Evolutionary conservation across 139 green algal species (phyloP).

Genomic region (Mychonastes homosphaera): DNA sequence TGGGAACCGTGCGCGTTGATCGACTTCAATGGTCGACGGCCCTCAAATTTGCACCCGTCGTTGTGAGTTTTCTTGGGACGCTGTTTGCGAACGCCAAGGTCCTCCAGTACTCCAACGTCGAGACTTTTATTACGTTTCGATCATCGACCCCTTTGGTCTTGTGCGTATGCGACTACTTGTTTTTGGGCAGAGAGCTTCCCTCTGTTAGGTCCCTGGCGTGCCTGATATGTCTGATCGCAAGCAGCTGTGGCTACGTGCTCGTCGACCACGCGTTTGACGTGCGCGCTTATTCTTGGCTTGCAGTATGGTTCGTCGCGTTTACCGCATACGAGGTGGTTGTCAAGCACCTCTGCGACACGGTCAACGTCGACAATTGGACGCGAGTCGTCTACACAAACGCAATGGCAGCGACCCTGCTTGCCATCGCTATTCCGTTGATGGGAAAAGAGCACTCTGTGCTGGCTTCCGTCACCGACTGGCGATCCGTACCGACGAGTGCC

Average conservation of each 20-base stretch:
- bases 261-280: background rate
- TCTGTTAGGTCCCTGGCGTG: slow-evolving; percentile 23
- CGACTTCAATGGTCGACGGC: no score
- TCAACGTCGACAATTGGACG: no score
- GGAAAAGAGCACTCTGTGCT: no score
- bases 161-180: slow-evolving; percentile 54
- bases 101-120: slow-evolving; percentile 56
- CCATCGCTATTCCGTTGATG: no score
- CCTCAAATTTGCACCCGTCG: slow-evolving; percentile 35
- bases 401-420: no score
- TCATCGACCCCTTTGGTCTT: slow-evolving; percentile 43
- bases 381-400: no score
- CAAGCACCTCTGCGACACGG: no score
- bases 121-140: slow-evolving; percentile 80
- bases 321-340: no score
- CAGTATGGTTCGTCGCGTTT: slow-evolving; percentile 44
- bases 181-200: slow-evolving; percentile 52
- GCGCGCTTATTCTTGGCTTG: slow-evolving; percentile 10
- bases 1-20: no score
- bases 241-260: slow-evolving; percentile 20
- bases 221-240: slow-evolving; percentile 19
- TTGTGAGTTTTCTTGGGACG: slow-evolving; percentile 29
- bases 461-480: no score
- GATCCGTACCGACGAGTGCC: slow-evolving; percentile 8
- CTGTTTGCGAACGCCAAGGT: slow-evolving; percentile 45